Conservation (phyloP, 2,329 filamentous ascomycete species). For the Hirsutella rhossiliensis region DNA sequence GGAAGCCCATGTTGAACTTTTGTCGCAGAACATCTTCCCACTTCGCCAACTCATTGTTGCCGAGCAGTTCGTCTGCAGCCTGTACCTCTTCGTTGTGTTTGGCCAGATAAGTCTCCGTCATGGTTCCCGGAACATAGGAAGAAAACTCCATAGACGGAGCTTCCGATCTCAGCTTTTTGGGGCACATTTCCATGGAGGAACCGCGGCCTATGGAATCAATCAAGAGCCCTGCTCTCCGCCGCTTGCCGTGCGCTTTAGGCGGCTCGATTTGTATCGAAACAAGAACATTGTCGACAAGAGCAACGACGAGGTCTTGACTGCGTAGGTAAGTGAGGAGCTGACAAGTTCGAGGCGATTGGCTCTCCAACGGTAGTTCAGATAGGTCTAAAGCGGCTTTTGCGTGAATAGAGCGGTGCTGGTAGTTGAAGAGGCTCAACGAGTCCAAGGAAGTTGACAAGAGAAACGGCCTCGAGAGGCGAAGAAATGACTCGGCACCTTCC, state of each 20-base stretch:
- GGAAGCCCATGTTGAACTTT: slow-evolving; percentile 33
- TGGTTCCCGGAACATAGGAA: slow-evolving; percentile 32
- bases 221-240: slow-evolving; percentile 49
- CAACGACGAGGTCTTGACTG: slow-evolving; percentile 54
- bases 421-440: slow-evolving; percentile 53
- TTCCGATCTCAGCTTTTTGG: slow-evolving; percentile 20
- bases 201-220: slow-evolving; percentile 66
- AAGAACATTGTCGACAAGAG: slow-evolving; percentile 49
- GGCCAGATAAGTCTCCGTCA: slow-evolving; percentile 35
- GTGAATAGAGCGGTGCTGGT: slow-evolving; percentile 52
- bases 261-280: slow-evolving; percentile 59
- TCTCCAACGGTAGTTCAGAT: slow-evolving; percentile 25
- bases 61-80: slow-evolving; percentile 35
- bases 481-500: slow-evolving; percentile 45
- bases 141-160: slow-evolving; percentile 20
- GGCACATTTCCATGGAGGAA: slow-evolving; percentile 23
- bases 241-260: slow-evolving; percentile 41
- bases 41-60: slow-evolving; percentile 28
- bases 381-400: slow-evolving; percentile 33
- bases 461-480: slow-evolving; percentile 54
- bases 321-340: slow-evolving; percentile 50
- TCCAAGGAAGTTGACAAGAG: slow-evolving; percentile 47
- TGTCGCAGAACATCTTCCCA: slow-evolving; percentile 39
- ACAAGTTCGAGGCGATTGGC: slow-evolving; percentile 22
- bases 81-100: slow-evolving; percentile 31